phyloP scores from a whole-genome alignment of 2,329 filamentous ascomycete species.

The Hawksworthiomyces lignivorus region DNA sequence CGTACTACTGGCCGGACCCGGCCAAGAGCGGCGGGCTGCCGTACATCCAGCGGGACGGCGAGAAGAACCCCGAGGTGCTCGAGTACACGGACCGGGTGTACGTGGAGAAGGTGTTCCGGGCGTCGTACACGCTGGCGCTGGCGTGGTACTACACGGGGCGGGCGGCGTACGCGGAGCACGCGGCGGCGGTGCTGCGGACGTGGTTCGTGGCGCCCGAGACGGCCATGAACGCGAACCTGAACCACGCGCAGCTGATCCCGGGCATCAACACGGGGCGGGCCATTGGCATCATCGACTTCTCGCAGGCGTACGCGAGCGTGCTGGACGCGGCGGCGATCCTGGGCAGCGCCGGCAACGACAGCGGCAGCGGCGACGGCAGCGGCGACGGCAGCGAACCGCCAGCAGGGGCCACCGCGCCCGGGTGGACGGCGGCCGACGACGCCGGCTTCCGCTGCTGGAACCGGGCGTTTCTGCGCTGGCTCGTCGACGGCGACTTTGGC shows the following conservation, averaged over 20 bases:
- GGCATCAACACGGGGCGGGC: constrained; percentile 16
- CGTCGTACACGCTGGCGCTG: constrained; percentile 18
- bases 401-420: constrained; percentile 10
- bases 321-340: constrained; percentile 18
- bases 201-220: constrained; percentile 20
- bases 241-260: constrained; percentile 19
- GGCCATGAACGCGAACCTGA: constrained; percentile 21
- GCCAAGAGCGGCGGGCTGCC: constrained; percentile 15
- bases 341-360: too few species aligned
- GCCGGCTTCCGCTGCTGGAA: constrained; percentile 18
- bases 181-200: constrained; percentile 18
- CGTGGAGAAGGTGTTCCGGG: constrained; percentile 19
- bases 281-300: constrained; percentile 20
- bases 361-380: too few species aligned
- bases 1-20: constrained; percentile 19
- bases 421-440: constrained; percentile 16
- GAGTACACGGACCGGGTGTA: constrained; percentile 16
- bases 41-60: constrained; percentile 20
- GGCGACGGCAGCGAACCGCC: too few species aligned
- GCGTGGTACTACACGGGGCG: constrained; percentile 23
- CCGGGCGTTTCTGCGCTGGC: constrained; percentile 18
- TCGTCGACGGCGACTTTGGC: constrained; percentile 19
- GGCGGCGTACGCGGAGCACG: constrained; percentile 17
- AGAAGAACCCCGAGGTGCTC: constrained; percentile 20
- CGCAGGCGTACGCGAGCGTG: constrained; percentile 20